Evolutionary conservation across 2,329 filamentous ascomycete species (phyloP).

Genomic region (Pyrenochaeta sp.): DNA sequence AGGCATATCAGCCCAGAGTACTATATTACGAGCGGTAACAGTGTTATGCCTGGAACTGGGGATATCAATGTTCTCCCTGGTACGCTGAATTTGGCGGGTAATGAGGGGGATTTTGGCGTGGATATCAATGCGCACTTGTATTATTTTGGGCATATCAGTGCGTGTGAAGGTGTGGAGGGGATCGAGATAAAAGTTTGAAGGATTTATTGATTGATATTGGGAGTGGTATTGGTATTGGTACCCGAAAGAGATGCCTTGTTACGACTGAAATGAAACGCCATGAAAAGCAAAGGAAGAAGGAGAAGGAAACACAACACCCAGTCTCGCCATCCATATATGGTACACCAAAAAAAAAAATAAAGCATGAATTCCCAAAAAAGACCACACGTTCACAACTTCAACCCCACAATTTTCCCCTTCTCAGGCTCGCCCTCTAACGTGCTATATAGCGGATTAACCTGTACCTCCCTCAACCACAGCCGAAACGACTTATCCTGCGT

Average conservation of each 20-base stretch:
- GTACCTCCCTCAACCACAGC: conserved; percentile 52
- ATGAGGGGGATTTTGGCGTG: conserved; percentile 35
- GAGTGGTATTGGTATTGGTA: too few relatives aligned
- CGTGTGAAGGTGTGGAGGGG: conserved; percentile 36
- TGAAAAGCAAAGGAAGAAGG: too few relatives aligned
- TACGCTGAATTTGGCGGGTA: conserved; percentile 31
- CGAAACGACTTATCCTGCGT: conserved; percentile 49
- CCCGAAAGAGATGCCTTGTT: too few relatives aligned
- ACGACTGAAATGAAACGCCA: too few relatives aligned
- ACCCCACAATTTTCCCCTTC: conserved; percentile 28
- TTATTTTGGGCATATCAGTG: conserved; percentile 47
- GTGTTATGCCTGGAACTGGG: conserved; percentile 18
- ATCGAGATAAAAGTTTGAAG: conserved; percentile 33
- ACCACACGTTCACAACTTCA: conserved; percentile 22
- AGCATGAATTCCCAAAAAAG: not conserved
- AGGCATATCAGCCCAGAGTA: conserved; percentile 74
- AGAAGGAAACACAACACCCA: too few relatives aligned
- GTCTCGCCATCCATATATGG: too few relatives aligned
- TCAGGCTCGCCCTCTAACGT: conserved; percentile 44
- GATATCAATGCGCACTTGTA: conserved; percentile 42
- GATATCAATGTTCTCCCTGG: conserved; percentile 34
- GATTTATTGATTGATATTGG: too few relatives aligned
- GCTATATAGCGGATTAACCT: conserved; percentile 42
- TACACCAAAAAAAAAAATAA: too few relatives aligned
- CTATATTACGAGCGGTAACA: conserved; percentile 50